Conservation (phyloP, 2,329 filamentous ascomycete genomes). For the Monosporascus sp. region DNA sequence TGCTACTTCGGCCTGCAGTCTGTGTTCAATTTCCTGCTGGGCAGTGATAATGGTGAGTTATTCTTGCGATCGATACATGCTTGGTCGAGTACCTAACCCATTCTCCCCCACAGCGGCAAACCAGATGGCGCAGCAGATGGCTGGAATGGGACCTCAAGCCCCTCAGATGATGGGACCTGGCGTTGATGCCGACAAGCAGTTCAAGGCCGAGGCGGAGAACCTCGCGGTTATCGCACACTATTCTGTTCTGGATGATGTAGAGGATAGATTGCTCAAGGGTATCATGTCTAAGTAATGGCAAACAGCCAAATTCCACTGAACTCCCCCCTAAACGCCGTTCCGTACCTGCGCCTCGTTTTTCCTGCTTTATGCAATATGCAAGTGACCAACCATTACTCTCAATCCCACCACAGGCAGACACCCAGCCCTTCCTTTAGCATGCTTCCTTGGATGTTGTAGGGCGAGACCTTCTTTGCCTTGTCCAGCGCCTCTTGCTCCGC, state of each 20-base stretch:
- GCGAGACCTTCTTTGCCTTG: slow-evolving; percentile 54
- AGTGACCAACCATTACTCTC: slow-evolving; percentile 8
- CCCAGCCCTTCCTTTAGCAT: slow-evolving; percentile 60
- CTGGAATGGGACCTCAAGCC: slow-evolving; percentile 64
- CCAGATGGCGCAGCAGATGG: slow-evolving; percentile 84
- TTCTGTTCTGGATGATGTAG: slow-evolving; percentile 83
- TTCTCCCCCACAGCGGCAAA: slow-evolving; percentile 63
- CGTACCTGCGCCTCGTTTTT: background rate
- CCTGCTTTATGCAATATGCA: slow-evolving; percentile 8
- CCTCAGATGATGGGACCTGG: slow-evolving; percentile 81
- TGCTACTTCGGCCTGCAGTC: slow-evolving; percentile 95
- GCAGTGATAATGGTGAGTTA: slow-evolving; percentile 85
- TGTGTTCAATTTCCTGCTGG: slow-evolving; percentile 94
- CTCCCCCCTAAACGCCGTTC: slow-evolving; percentile 9
- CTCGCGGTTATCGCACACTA: slow-evolving; percentile 91
- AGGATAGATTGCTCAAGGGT: slow-evolving; percentile 69
- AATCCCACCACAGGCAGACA: slow-evolving; percentile 60
- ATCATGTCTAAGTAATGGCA: slow-evolving; percentile 32
- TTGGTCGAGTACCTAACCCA: slow-evolving; percentile 23
- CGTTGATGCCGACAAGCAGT: slow-evolving; percentile 93
- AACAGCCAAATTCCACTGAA: slow-evolving; percentile 5
- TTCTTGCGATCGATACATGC: background rate
- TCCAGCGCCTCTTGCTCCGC: slow-evolving; percentile 51
- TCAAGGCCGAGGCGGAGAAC: slow-evolving; percentile 88
- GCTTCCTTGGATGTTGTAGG: slow-evolving; percentile 63